A percentile compares a stretch with the other conserved stretches of the same genome.
phyloP scores from a whole-genome alignment of 768 basidiomycete species.

The Lactarius psammicola region DNA sequence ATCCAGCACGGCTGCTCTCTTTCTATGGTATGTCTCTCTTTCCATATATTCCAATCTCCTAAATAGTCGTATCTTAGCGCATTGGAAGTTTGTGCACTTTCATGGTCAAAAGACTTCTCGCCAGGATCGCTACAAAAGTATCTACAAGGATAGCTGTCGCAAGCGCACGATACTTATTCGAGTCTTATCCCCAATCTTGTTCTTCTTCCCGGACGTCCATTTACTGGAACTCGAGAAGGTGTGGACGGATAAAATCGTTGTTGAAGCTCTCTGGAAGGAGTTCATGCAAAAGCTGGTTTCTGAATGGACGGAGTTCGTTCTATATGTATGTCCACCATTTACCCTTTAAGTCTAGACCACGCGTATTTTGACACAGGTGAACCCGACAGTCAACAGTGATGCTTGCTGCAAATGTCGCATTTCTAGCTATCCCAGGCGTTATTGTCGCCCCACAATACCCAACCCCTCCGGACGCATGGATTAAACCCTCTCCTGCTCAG shows the following conservation, averaged over 20 bases:
- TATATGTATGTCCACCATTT: slow-evolving; percentile 9
- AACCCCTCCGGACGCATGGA: slow-evolving; percentile 2
- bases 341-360: neutral
- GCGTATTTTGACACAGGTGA: neutral
- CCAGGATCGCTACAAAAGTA: slow-evolving; percentile 9
- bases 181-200: slow-evolving; percentile 11
- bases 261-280: slow-evolving; percentile 15
- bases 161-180: slow-evolving; percentile 7
- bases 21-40: slow-evolving; percentile 5
- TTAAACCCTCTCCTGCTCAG: slow-evolving; percentile 43
- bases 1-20: slow-evolving; percentile 10
- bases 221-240: slow-evolving; percentile 16
- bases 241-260: slow-evolving; percentile 17
- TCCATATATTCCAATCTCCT: neutral
- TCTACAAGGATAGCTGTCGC: neutral
- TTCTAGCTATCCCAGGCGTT: slow-evolving; percentile 38
- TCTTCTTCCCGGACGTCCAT: slow-evolving; percentile 21
- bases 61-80: neutral
- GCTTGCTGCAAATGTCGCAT: slow-evolving; percentile 37
- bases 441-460: slow-evolving; percentile 16
- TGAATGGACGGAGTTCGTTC: slow-evolving; percentile 20
- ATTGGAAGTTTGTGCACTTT: slow-evolving; percentile 16
- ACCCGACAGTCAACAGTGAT: slow-evolving; percentile 36
- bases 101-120: slow-evolving; percentile 19
- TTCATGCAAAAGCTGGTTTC: slow-evolving; percentile 19